phyloP scores from a whole-genome alignment of 2,329 filamentous ascomycete genomes.

The Massarina eburnea region DNA sequence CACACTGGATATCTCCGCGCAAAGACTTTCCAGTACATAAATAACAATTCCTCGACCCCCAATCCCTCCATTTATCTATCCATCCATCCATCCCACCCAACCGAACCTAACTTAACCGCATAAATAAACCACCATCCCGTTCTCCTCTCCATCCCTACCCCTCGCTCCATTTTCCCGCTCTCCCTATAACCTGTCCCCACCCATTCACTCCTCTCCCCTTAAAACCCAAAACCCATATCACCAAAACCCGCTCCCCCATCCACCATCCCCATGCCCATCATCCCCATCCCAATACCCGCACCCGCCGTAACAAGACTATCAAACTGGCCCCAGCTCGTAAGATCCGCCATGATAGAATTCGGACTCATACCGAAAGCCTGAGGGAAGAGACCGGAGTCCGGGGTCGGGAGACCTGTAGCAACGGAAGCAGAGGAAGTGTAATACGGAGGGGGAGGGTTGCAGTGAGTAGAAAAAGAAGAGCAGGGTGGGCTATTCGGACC shows the following conservation, averaged over 20 bases:
- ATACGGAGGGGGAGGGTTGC: background rate
- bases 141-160: no score
- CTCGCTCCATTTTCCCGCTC: no score
- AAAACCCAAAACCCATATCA: background rate
- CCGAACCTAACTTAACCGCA: no score
- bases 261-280: conserved; percentile 23
- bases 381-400: conserved; percentile 28
- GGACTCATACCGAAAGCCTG: conserved; percentile 23
- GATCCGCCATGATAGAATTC: conserved; percentile 31
- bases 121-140: no score
- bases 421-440: conserved; percentile 3
- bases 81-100: no score
- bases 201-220: no score
- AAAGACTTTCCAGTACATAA: no score
- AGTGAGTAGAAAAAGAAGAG: background rate
- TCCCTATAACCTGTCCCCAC: no score
- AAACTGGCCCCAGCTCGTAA: conserved; percentile 43
- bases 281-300: conserved; percentile 25
- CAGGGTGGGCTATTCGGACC: background rate
- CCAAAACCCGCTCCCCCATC: background rate
- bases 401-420: conserved; percentile 30
- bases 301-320: conserved; percentile 41
- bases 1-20: no score
- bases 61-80: no score
- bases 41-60: no score